Conservation (phyloP, 2,329 filamentous ascomycete genomes). For the Exophiala bonariae region DNA sequence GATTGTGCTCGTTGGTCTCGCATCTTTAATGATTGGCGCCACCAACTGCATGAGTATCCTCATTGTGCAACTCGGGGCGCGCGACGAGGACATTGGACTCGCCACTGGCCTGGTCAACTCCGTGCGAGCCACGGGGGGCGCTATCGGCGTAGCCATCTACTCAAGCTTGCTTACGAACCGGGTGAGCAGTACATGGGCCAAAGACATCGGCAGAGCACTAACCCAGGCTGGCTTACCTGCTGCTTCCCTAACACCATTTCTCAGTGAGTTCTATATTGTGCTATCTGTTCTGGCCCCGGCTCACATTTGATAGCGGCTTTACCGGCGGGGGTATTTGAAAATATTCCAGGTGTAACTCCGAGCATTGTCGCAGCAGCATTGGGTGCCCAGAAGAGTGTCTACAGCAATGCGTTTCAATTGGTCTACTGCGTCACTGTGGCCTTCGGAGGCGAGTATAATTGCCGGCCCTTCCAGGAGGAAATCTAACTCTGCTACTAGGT, state of each 20-base stretch:
- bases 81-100: conserved; percentile 15
- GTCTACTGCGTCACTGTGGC: conserved; percentile 13
- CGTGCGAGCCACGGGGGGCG: conserved; percentile 6
- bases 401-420: conserved; percentile 7
- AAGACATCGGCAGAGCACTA: conserved; percentile 8
- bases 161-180: conserved; percentile 12
- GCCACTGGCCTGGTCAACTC: conserved; percentile 15
- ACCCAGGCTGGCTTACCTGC: conserved; percentile 11
- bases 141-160: conserved; percentile 13
- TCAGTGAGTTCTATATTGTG: conserved; percentile 8
- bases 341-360: conserved; percentile 8
- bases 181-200: conserved; percentile 8
- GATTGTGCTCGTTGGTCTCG: conserved; percentile 7
- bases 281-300: no score
- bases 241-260: conserved; percentile 7
- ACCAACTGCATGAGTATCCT: conserved; percentile 9
- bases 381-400: conserved; percentile 13
- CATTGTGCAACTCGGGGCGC: conserved; percentile 12
- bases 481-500: conserved; percentile 5
- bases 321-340: conserved; percentile 5
- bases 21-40: conserved; percentile 9
- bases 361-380: conserved; percentile 4
- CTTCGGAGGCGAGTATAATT: conserved; percentile 12
- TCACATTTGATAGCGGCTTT: conserved; percentile 5
- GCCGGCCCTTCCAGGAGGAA: neutral